phyloP scores from a whole-genome alignment of 768 basidiomycete species.

The Naganishia vishniacii region DNA sequence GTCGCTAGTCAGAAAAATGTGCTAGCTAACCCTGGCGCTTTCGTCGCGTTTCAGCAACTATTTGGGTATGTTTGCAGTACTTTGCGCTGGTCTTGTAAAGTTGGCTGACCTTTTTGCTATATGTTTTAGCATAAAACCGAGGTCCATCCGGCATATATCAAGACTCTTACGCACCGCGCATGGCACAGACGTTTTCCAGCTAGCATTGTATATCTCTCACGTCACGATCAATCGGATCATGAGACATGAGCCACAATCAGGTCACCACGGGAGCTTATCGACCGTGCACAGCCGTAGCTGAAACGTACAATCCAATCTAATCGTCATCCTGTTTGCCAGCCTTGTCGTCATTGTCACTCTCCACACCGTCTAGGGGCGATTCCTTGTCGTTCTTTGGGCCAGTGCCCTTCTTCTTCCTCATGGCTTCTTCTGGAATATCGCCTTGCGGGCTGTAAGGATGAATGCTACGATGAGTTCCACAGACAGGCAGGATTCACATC shows the following conservation, averaged over 20 bases:
- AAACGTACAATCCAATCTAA: not conserved
- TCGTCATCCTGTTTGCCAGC: constrained; percentile 15
- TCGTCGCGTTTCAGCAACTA: constrained; percentile 7
- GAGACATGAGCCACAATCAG: too few relatives aligned
- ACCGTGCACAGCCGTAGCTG: not conserved
- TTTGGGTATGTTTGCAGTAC: not conserved
- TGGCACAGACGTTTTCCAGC: too few relatives aligned
- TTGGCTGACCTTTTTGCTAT: not conserved
- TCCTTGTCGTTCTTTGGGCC: constrained; percentile 8
- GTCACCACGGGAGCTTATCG: too few relatives aligned
- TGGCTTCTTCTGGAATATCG: constrained; percentile 3
- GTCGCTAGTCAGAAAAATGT: not conserved
- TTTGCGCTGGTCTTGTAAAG: not conserved
- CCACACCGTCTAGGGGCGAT: not conserved
- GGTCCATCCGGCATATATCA: too few relatives aligned
- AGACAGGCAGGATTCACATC: not conserved
- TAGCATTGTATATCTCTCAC: too few relatives aligned
- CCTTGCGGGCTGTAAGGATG: constrained; percentile 1
- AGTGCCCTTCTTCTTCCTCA: constrained; percentile 14
- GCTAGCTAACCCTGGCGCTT: not conserved
- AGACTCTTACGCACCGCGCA: too few relatives aligned
- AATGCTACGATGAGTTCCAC: not conserved
- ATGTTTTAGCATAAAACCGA: not conserved
- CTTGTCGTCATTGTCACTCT: constrained; percentile 12
- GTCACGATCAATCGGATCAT: too few relatives aligned